Evolutionary conservation across 2,329 filamentous ascomycete genomes (phyloP).

Genomic region (Alternaria ethzedia): DNA sequence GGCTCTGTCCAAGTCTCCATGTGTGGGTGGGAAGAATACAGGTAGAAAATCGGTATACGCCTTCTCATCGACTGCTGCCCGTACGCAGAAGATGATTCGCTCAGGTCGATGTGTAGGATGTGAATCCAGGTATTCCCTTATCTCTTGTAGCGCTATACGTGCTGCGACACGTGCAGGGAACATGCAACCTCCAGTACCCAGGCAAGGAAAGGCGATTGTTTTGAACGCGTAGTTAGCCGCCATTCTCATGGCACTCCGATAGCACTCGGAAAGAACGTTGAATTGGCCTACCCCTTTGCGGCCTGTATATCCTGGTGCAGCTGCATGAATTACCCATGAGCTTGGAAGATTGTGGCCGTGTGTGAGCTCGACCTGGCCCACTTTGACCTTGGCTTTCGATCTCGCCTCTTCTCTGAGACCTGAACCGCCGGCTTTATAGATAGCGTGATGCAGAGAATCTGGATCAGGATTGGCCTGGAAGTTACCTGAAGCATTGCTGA

Average conservation of each 20-base stretch:
- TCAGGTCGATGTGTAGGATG: constrained; percentile 29
- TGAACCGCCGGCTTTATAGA: constrained; percentile 41
- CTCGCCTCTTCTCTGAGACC: constrained; percentile 29
- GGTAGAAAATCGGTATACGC: constrained; percentile 41
- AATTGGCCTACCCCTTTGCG: constrained; percentile 29
- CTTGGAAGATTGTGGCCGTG: constrained; percentile 37
- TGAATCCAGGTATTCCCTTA: constrained; percentile 40
- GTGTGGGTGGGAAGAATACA: constrained; percentile 42
- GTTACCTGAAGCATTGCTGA: constrained; percentile 35
- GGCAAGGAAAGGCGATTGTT: constrained; percentile 43
- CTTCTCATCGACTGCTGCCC: constrained; percentile 30
- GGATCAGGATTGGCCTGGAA: constrained; percentile 15
- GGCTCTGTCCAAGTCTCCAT: constrained; percentile 35
- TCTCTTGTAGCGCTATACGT: constrained; percentile 40
- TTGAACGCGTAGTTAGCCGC: constrained; percentile 30
- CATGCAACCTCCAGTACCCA: constrained; percentile 40
- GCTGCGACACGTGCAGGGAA: constrained; percentile 42
- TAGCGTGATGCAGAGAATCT: constrained; percentile 29
- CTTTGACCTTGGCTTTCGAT: constrained; percentile 16
- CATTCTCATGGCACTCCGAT: constrained; percentile 32
- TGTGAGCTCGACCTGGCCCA: constrained; percentile 36
- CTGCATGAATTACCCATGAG: constrained; percentile 40
- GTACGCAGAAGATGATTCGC: constrained; percentile 41
- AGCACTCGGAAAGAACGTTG: constrained; percentile 41
- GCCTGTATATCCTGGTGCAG: constrained; percentile 30